Base-by-base conservation (phyloP, 345 rosid genomes). In the Pistacia atlantica region DNA sequence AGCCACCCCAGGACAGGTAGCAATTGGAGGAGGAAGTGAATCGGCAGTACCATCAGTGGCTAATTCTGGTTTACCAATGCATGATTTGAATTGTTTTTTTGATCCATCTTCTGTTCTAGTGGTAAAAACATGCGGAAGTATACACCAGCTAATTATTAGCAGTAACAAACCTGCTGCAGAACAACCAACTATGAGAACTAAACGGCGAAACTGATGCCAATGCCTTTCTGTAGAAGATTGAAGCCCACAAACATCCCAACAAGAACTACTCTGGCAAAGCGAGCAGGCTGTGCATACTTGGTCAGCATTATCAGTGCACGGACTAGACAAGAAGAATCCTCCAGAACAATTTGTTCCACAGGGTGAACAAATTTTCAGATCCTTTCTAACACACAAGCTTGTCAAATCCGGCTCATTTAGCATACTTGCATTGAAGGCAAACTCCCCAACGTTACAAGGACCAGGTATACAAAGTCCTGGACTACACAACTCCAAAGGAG, bases 241-340 rank as follows among this genome's bases (percentile, higher is more conserved):
- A 70, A 90, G 75, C 67, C 92, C 87, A 67, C 98, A 93, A 28
- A 86, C 80, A 46, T 78, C 86, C 73, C 90, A 83, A 78, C 97
- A 95, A 77, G 97, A 86, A 76, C 91, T 91, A 84, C 90, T 95
- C 84, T 93, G 99, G 87, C 99, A 95, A 66, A 95, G 93, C 16
- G 98, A 95, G 72, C 99, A 95, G 62, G 88, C 67, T 4, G 95
- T 90, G 82, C 98, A 95, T 46, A 91, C 80, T 74, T 98, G 85
- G 70, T 92, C 98, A 0, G 91, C 80, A 80, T 85, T 91, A 52
- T 69, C 75, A 1, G 91, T 88, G 61, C 99, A 93, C 0, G 86
- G 77, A 74, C 96, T 95, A 2, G 98, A 95, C 85, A 90, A 79
- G 91, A 93, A 92, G 79, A 83, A 92, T 2, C 99, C 95, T 9